Conservation (phyloP, 257 asterid genomes). For the Solanum habrochaites region DNA sequence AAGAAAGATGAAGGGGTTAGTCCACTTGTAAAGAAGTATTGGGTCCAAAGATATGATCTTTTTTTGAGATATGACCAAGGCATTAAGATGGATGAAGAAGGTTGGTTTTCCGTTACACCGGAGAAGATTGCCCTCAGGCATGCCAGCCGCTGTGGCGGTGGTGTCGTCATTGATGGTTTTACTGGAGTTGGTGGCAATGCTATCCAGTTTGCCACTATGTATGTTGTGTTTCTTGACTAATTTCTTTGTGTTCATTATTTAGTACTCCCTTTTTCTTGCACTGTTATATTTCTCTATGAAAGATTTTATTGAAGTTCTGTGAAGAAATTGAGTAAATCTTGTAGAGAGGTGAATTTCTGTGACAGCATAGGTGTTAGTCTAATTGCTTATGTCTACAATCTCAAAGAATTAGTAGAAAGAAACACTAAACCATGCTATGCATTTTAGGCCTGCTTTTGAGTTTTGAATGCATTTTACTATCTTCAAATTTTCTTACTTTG, state of each 20-base stretch:
- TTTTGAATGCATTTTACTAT: not conserved
- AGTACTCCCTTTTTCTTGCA: not conserved
- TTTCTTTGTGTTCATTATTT: not conserved
- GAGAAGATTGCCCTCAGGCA: constrained; percentile 74
- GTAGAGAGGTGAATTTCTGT: not conserved
- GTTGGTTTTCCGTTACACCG: constrained; percentile 97
- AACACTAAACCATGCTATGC: not conserved
- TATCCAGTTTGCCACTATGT: constrained; percentile 68
- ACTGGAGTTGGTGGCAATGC: constrained; percentile 90
- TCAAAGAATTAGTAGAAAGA: not conserved
- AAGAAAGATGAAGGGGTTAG: constrained; percentile 31
- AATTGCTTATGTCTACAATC: not conserved
- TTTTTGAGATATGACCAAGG: constrained; percentile 66
- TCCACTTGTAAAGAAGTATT: constrained; percentile 59
- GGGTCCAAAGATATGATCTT: constrained; percentile 73
- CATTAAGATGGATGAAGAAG: constrained; percentile 73
- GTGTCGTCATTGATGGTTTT: constrained; percentile 67
- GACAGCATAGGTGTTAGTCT: not conserved
- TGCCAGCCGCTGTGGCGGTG: constrained; percentile 50
- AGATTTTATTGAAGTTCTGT: not conserved
- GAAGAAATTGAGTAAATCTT: not conserved
- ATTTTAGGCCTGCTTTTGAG: not conserved
- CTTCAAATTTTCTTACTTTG: not conserved
- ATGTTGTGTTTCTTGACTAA: not conserved
- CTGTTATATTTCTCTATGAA: not conserved